Evolutionary conservation across 805 yeast genomes (phyloP).

Genomic region (Cyberlindnera subsufficiens): DNA sequence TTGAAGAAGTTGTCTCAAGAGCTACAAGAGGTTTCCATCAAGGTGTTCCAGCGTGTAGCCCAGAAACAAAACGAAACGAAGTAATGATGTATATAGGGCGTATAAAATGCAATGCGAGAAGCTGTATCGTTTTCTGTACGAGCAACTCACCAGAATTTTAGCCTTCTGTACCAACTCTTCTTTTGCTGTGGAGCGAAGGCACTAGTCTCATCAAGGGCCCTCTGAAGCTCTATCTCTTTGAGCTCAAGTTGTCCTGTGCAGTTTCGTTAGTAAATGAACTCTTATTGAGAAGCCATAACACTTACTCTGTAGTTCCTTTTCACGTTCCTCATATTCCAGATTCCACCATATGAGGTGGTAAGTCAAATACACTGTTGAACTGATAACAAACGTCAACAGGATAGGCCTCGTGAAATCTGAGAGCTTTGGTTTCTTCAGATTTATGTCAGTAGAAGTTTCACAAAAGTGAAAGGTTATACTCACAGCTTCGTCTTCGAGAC

Average conservation of each 20-base stretch:
- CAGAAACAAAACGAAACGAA: conserved; percentile 11
- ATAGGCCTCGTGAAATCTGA: conserved; percentile 23
- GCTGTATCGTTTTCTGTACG: not conserved
- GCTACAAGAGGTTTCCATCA: conserved; percentile 68
- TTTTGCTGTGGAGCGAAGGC: not conserved
- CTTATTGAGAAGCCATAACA: not conserved
- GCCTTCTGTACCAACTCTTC: not conserved
- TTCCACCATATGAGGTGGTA: conserved; percentile 23
- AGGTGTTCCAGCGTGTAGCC: conserved; percentile 52
- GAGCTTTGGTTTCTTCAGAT: conserved; percentile 18
- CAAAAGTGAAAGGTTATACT: not conserved
- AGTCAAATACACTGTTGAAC: conserved; percentile 19
- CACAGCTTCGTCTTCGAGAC: conserved; percentile 10
- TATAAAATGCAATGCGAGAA: not conserved
- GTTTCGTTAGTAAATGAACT: conserved; percentile 4
- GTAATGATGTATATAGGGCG: not conserved
- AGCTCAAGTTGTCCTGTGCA: conserved; percentile 5
- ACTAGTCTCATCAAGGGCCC: conserved; percentile 1
- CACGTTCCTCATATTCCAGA: conserved; percentile 17
- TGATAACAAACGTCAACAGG: conserved; percentile 17
- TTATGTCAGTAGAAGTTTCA: conserved; percentile 1
- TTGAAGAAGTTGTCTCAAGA: conserved; percentile 72
- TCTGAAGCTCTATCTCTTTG: conserved; percentile 10
- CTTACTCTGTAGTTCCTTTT: conserved; percentile 17
- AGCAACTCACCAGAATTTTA: not conserved